These are phyloP conservation scores for Stentor roeselii DNA, from an alignment of 73 alveolate species.

Conservation along the genomic window DNA sequence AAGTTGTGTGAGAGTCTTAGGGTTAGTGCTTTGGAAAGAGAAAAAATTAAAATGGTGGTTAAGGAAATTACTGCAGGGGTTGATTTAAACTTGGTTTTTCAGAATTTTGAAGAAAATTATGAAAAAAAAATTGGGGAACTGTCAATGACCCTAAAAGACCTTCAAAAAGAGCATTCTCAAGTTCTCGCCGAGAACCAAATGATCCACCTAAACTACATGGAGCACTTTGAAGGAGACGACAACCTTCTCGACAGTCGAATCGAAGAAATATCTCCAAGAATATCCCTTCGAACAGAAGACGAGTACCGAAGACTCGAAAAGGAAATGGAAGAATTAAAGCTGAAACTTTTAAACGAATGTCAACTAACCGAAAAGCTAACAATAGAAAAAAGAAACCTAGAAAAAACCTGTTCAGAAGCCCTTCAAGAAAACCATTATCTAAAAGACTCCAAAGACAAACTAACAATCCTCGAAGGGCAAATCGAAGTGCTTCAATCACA, in stretches of 20 bases:
- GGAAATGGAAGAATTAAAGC: neutral
- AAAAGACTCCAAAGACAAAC: neutral
- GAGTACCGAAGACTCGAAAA: neutral
- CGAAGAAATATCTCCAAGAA: neutral
- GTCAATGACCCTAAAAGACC: neutral
- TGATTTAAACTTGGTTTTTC: neutral
- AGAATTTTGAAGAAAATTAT: neutral
- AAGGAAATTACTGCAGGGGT: neutral
- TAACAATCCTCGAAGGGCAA: neutral
- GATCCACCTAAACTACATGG: neutral
- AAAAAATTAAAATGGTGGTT: neutral
- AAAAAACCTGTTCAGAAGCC: neutral
- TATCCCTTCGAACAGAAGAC: neutral
- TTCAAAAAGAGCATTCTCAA: neutral
- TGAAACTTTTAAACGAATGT: neutral
- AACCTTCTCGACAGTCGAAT: neutral
- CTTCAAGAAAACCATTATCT: neutral
- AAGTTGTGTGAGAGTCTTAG: slow-evolving; percentile 46
- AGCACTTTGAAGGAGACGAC: neutral
- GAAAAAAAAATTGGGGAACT: neutral
- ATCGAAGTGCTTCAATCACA: neutral
- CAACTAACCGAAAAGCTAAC: neutral
- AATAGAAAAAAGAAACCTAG: neutral
- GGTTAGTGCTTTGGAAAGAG: slow-evolving; percentile 39
- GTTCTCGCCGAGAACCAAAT: neutral